phyloP scores from a whole-genome alignment of 352 stramenopile species.

The Phytophthora palmivora region DNA sequence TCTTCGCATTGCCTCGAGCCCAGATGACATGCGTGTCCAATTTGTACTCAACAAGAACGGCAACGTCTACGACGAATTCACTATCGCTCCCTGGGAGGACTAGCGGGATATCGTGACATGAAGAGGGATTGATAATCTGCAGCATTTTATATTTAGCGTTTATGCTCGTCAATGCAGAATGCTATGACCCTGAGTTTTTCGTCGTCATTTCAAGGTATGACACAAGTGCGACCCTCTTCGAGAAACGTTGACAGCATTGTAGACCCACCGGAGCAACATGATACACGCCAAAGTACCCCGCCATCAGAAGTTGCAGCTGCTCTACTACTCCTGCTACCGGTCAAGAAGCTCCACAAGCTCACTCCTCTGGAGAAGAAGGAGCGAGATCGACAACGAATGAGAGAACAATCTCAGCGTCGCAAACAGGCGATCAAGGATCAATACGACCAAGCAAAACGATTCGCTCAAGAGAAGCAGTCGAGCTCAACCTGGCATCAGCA shows the following conservation, averaged over 20 bases:
- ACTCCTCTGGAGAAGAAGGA: conserved; percentile 61
- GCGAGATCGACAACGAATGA: conserved; percentile 56
- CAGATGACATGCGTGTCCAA: conserved; percentile 54
- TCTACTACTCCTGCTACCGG: conserved; percentile 14
- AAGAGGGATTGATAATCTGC: conserved; percentile 3
- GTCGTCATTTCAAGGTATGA: conserved; percentile 14
- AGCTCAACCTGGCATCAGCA: conserved; percentile 54
- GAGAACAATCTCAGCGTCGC: conserved; percentile 53
- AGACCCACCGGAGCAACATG: conserved; percentile 12
- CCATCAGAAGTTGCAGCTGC: conserved; percentile 16
- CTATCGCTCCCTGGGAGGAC: conserved; percentile 38
- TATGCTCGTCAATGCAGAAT: conserved; percentile 25
- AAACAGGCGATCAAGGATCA: conserved; percentile 45
- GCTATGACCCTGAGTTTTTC: neutral
- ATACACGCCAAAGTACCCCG: conserved; percentile 1
- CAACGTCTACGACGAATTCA: conserved; percentile 68
- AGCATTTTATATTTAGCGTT: conserved; percentile 39
- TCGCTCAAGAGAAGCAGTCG: conserved; percentile 34
- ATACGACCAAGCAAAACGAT: conserved; percentile 33
- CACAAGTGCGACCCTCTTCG: conserved; percentile 12
- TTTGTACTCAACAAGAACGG: conserved; percentile 80
- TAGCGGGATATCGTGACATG: neutral
- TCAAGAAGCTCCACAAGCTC: conserved; percentile 39
- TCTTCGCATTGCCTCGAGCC: conserved; percentile 53
- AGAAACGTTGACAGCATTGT: conserved; percentile 28